A percentile compares a stretch with the other conserved stretches of the same genome.
Evolutionary conservation across 306 rosid genomes (phyloP).

Genomic region (Prunus mongolica): DNA sequence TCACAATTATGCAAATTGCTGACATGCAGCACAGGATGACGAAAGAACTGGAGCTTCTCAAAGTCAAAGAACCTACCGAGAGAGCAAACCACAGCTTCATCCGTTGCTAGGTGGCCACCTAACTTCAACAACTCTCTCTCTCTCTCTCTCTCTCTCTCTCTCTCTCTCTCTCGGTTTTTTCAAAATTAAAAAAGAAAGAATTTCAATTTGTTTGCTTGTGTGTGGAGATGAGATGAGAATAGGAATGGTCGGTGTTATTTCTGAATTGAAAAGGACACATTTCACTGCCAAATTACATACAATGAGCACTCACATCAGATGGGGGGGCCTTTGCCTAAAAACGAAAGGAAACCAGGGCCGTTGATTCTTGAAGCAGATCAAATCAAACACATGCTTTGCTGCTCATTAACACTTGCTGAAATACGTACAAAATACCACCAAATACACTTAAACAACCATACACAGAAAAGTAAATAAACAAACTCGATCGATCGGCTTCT

Average conservation of each 20-base stretch:
- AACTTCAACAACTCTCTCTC: neutral
- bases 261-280: slow-evolving; percentile 17
- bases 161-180: neutral
- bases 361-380: neutral
- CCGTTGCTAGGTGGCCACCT: neutral
- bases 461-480: neutral
- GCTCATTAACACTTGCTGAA: slow-evolving; percentile 4
- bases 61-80: neutral
- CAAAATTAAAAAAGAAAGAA: neutral
- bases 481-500: neutral
- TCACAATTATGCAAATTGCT: no score
- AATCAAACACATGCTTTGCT: neutral
- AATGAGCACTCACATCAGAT: slow-evolving; percentile 15
- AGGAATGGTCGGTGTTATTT: slow-evolving; percentile 16
- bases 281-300: slow-evolving; percentile 16
- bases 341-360: neutral
- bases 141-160: neutral
- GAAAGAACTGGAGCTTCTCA: neutral
- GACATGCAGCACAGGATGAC: no score
- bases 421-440: neutral
- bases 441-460: neutral
- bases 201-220: neutral
- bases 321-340: slow-evolving; percentile 4
- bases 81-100: neutral
- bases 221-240: neutral